Conservation (phyloP, 192 early-diverging fungal species). For the Backusella psychrophila region DNA sequence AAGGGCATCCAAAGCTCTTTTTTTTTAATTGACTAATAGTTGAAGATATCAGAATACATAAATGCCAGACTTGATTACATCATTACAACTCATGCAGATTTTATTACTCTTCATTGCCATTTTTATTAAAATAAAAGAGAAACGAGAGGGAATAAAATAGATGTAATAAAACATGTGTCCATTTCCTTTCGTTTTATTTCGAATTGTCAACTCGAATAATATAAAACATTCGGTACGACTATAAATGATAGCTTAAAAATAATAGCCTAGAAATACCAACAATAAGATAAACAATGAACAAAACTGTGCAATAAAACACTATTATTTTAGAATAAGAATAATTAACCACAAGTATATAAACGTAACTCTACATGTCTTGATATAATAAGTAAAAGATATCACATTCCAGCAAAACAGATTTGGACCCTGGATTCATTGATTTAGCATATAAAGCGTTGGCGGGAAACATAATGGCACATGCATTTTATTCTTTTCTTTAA, state of each 20-base stretch:
- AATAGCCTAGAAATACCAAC: neutral
- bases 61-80: too few relatives aligned
- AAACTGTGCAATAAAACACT: neutral
- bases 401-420: neutral
- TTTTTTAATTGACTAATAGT: too few relatives aligned
- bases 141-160: neutral
- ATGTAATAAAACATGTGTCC: neutral
- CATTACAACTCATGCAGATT: too few relatives aligned
- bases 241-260: neutral
- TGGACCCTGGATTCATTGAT: neutral
- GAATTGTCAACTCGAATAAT: neutral
- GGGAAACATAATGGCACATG: neutral
- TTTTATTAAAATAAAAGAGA: neutral
- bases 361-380: neutral
- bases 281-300: neutral
- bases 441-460: neutral
- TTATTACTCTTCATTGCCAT: too few relatives aligned
- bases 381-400: neutral
- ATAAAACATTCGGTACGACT: neutral
- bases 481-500: neutral
- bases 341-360: neutral
- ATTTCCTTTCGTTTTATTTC: neutral
- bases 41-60: too few relatives aligned
- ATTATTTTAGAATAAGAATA: neutral
- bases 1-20: too few relatives aligned